phyloP scores from a whole-genome alignment of 768 basidiomycete genomes.

The Hydnomerulius pinastri region DNA sequence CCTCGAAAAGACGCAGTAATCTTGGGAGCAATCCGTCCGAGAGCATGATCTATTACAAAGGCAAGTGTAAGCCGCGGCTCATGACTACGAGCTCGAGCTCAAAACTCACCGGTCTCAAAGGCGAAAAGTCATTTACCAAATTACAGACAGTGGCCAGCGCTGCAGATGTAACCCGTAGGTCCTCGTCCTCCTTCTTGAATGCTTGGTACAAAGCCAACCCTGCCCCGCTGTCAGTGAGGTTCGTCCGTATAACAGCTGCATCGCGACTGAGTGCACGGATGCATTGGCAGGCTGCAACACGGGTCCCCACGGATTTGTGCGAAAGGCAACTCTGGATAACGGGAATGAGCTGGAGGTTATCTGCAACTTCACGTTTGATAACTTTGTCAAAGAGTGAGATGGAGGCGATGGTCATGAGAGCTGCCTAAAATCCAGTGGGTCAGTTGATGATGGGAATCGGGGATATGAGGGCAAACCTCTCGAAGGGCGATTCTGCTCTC shows the following conservation, averaged over 20 bases:
- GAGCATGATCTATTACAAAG: slow-evolving; percentile 52
- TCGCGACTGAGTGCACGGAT: slow-evolving; percentile 78
- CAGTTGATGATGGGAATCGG: background rate
- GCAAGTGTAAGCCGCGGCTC: slow-evolving; percentile 1
- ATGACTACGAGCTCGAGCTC: background rate
- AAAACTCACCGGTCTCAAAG: slow-evolving; percentile 62
- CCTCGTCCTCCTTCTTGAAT: slow-evolving; percentile 58
- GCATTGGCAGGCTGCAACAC: slow-evolving; percentile 87
- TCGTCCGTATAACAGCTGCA: slow-evolving; percentile 80
- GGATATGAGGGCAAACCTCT: slow-evolving; percentile 47
- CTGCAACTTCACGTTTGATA: slow-evolving; percentile 68
- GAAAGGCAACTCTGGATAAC: slow-evolving; percentile 54
- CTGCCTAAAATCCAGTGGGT: slow-evolving; percentile 47
- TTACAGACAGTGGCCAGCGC: slow-evolving; percentile 82
- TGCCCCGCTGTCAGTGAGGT: slow-evolving; percentile 79
- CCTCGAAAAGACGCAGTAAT: slow-evolving; percentile 57
- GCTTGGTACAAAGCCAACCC: slow-evolving; percentile 71
- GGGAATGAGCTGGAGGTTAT: slow-evolving; percentile 55
- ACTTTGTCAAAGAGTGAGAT: slow-evolving; percentile 74
- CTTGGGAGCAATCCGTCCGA: slow-evolving; percentile 67
- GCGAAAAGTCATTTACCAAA: slow-evolving; percentile 84
- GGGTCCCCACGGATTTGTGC: slow-evolving; percentile 70
- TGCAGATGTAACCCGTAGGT: slow-evolving; percentile 68
- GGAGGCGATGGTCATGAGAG: slow-evolving; percentile 71
- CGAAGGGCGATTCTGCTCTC: slow-evolving; percentile 56